Conservation (phyloP, 192 early-diverging fungal genomes). For the Backusella tuberculispora region DNA sequence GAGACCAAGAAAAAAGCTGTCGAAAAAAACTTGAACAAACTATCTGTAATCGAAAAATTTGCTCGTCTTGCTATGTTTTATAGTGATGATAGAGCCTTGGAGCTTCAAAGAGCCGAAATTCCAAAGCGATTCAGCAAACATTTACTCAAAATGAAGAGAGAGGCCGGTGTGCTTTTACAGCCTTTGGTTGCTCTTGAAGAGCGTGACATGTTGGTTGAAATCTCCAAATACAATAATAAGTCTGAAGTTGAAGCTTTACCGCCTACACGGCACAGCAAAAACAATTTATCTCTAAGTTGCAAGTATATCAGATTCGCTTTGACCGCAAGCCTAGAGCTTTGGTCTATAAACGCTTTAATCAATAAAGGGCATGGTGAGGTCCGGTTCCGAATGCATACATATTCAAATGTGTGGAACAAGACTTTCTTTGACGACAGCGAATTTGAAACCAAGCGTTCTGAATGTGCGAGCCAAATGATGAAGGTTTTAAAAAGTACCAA, state of each 20-base stretch:
- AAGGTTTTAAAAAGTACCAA: background rate
- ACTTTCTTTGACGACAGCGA: background rate
- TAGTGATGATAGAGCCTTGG: background rate
- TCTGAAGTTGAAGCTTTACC: background rate
- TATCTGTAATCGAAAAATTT: background rate
- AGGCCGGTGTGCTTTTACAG: background rate
- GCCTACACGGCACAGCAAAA: background rate
- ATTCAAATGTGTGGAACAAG: slow-evolving; percentile 6
- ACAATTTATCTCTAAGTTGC: background rate
- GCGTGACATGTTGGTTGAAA: slow-evolving; percentile 5
- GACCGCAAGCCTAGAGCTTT: background rate
- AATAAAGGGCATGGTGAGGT: background rate
- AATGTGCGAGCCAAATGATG: background rate
- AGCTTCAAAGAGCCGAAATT: background rate
- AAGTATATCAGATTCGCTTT: slow-evolving; percentile 15
- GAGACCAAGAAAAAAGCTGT: background rate
- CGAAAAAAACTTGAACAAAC: background rate
- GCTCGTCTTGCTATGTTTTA: background rate
- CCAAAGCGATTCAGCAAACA: background rate
- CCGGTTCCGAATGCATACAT: background rate
- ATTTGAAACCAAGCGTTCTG: background rate
- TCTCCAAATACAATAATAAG: background rate
- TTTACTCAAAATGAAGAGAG: background rate
- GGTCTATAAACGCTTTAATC: background rate
- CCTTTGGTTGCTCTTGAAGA: slow-evolving; percentile 6